phyloP scores from a whole-genome alignment of 352 stramenopile genomes.

The Globisporangium spiculum region DNA sequence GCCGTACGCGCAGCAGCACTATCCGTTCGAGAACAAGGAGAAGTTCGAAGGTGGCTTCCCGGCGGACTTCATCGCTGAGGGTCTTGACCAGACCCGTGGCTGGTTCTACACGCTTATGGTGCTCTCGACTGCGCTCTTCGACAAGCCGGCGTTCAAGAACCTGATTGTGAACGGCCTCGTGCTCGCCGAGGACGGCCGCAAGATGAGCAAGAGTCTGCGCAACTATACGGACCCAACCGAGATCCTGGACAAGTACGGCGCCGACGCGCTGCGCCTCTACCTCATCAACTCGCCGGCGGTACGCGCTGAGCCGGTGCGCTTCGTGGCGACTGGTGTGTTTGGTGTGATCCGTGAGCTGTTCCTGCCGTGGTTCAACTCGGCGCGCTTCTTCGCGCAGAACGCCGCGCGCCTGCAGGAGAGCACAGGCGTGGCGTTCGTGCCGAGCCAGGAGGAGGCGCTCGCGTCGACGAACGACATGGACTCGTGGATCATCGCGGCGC shows the following conservation, averaged over 20 bases:
- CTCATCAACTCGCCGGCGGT: slow-evolving; percentile 99
- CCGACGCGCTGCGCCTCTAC: slow-evolving; percentile 98
- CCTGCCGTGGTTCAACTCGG: slow-evolving; percentile 99
- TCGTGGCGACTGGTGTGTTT: slow-evolving; percentile 95
- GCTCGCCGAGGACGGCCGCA: slow-evolving; percentile 98
- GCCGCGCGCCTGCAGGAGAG: slow-evolving; percentile 90
- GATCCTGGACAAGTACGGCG: slow-evolving; percentile 97
- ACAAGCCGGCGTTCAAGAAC: slow-evolving; percentile 99
- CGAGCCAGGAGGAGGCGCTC: slow-evolving; percentile 80
- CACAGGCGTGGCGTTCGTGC: slow-evolving; percentile 87
- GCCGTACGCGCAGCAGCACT: slow-evolving; percentile 99
- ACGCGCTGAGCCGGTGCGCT: slow-evolving; percentile 97
- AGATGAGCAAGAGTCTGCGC: slow-evolving; percentile 99
- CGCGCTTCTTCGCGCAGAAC: slow-evolving; percentile 99
- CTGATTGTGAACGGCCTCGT: slow-evolving; percentile 99
- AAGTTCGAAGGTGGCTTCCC: slow-evolving; percentile 96
- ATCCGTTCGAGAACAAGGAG: slow-evolving; percentile 99
- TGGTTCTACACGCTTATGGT: slow-evolving; percentile 99
- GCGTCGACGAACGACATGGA: slow-evolving; percentile 97
- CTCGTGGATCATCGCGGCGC: slow-evolving; percentile 98
- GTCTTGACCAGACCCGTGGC: slow-evolving; percentile 98
- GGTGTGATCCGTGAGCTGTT: slow-evolving; percentile 98
- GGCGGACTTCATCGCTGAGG: slow-evolving; percentile 99
- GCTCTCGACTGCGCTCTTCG: slow-evolving; percentile 97
- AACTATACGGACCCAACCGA: slow-evolving; percentile 97